A percentile compares a stretch with the other conserved stretches of the same genome.
phyloP scores from a whole-genome alignment of 192 early-diverging fungal genomes.

The Coemansia sp. region DNA sequence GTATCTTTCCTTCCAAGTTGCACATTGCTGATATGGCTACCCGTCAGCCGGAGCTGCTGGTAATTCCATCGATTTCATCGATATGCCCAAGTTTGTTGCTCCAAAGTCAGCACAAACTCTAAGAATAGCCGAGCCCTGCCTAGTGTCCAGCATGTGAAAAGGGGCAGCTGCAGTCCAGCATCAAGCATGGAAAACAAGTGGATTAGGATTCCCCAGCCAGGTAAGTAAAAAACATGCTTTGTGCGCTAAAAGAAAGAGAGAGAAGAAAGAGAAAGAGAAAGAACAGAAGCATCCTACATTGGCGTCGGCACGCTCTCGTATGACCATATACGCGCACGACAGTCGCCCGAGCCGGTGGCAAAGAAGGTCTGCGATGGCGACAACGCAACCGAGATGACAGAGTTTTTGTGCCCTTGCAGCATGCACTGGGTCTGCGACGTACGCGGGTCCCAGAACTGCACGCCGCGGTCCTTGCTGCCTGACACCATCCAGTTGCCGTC shows the following conservation, averaged over 20 bases:
- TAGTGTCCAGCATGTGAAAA: too few relatives aligned
- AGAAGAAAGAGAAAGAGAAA: not conserved
- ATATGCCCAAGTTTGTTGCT: too few relatives aligned
- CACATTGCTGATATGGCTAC: not conserved
- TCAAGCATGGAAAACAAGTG: too few relatives aligned
- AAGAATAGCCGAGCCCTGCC: too few relatives aligned
- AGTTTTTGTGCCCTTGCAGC: slow-evolving; percentile 95
- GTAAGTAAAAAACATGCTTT: not conserved
- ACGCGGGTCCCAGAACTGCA: slow-evolving; percentile 92
- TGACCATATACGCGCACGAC: slow-evolving; percentile 88
- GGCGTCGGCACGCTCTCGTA: slow-evolving; percentile 54
- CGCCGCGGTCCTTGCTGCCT: slow-evolving; percentile 88
- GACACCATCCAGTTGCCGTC: slow-evolving; percentile 89
- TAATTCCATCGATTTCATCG: too few relatives aligned
- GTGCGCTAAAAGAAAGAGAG: not conserved
- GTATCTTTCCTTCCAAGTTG: not conserved
- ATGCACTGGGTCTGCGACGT: slow-evolving; percentile 72
- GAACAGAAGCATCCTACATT: slow-evolving; percentile 11
- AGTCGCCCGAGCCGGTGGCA: slow-evolving; percentile 97
- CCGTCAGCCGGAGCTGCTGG: not conserved
- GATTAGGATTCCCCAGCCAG: too few relatives aligned
- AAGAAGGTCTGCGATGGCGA: slow-evolving; percentile 80
- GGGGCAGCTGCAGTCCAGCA: too few relatives aligned
- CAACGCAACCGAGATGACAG: slow-evolving; percentile 91
- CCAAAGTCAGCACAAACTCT: too few relatives aligned